Conservation (phyloP, 2,329 filamentous ascomycete species). For the Monilinia vaccinii-corymbosi region DNA sequence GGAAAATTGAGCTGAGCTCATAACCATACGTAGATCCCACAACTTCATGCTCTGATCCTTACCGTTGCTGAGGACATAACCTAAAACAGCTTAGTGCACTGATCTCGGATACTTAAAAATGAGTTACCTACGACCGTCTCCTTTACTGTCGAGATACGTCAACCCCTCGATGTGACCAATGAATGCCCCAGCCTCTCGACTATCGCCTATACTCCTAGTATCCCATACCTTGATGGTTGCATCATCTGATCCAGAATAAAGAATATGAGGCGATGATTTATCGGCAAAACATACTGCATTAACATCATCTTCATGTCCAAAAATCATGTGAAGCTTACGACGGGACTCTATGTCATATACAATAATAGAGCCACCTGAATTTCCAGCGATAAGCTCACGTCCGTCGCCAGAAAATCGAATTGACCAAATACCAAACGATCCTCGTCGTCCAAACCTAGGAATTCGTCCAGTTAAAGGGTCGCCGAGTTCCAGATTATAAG, state of each 20-base stretch:
- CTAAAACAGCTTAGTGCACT: slow-evolving; percentile 15
- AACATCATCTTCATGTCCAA: slow-evolving; percentile 77
- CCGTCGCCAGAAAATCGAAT: slow-evolving; percentile 90
- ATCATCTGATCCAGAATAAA: slow-evolving; percentile 95
- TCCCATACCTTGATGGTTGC: slow-evolving; percentile 96
- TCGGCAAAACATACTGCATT: slow-evolving; percentile 97
- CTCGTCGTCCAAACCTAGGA: slow-evolving; percentile 8
- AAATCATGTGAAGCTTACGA: slow-evolving; percentile 51
- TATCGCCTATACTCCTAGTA: slow-evolving; percentile 80
- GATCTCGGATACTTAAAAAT: not conserved
- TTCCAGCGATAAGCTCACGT: slow-evolving; percentile 81
- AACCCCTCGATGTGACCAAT: slow-evolving; percentile 58
- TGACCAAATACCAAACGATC: slow-evolving; percentile 67
- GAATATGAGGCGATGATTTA: slow-evolving; percentile 76
- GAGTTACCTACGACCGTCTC: slow-evolving; percentile 44
- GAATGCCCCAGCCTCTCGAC: slow-evolving; percentile 58
- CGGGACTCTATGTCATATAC: slow-evolving; percentile 88
- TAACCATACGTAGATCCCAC: slow-evolving; percentile 89
- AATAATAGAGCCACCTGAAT: slow-evolving; percentile 67
- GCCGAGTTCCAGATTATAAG: slow-evolving; percentile 67
- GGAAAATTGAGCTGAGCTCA: slow-evolving; percentile 58
- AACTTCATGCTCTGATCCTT: slow-evolving; percentile 98
- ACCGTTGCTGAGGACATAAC: slow-evolving; percentile 82
- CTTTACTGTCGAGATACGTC: slow-evolving; percentile 62
- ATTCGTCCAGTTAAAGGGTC: slow-evolving; percentile 33